These are phyloP conservation scores for Athelia psychrophila DNA, from an alignment of 1,284 basidiomycete species.

Conservation along the genomic window DNA sequence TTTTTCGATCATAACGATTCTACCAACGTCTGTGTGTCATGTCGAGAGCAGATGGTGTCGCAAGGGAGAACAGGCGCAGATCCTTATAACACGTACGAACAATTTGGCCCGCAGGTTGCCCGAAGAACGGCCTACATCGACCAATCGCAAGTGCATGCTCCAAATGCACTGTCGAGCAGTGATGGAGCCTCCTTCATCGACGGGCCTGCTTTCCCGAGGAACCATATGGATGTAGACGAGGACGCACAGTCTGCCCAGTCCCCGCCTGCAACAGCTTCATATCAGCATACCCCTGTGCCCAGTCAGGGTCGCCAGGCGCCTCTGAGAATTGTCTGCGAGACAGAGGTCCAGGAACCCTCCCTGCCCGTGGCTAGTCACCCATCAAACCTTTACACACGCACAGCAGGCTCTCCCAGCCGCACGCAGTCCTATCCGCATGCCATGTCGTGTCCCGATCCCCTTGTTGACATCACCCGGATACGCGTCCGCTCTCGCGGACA, in stretches of 20 bases:
- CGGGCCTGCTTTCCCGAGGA: neutral
- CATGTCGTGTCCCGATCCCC: slow-evolving; percentile 44
- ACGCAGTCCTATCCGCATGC: neutral
- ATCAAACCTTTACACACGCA: slow-evolving; percentile 1
- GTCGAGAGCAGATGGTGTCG: slow-evolving; percentile 31
- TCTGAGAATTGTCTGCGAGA: neutral
- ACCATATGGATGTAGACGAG: neutral
- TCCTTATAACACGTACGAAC: slow-evolving; percentile 15
- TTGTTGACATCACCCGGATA: slow-evolving; percentile 70
- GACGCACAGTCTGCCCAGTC: neutral
- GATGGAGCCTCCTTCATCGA: neutral
- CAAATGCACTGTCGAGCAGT: neutral
- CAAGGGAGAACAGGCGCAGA: slow-evolving; percentile 8
- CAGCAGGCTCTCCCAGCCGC: slow-evolving; percentile 1
- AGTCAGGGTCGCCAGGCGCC: neutral
- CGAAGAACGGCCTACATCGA: neutral
- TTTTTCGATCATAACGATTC: neutral
- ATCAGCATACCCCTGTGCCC: neutral
- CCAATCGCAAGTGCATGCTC: neutral
- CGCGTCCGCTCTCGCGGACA: slow-evolving; percentile 72
- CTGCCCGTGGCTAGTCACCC: slow-evolving; percentile 2
- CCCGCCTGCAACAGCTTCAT: neutral
- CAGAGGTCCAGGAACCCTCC: neutral
- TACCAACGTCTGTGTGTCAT: slow-evolving; percentile 34
- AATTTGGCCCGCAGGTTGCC: neutral